Percentiles rank a stretch among this genome's conserved stretches.
Conservation (phyloP, 305 asterid genomes). For the Coffea humblotiana region DNA sequence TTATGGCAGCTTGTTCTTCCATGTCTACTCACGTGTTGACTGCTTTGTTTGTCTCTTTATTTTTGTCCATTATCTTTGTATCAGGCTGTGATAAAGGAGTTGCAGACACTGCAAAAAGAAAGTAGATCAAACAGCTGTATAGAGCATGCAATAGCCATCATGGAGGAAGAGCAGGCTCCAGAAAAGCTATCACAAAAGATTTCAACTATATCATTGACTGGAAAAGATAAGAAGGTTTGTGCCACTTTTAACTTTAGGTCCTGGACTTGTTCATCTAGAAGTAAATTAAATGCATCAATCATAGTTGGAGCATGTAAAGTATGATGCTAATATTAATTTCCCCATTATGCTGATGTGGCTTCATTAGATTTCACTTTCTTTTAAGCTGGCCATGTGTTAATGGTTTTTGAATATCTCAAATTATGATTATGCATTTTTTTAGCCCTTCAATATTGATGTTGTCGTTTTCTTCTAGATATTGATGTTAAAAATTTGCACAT, state of each 20-base stretch:
- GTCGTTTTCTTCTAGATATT: neutral
- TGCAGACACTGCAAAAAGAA: slow-evolving; percentile 59
- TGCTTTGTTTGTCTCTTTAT: slow-evolving; percentile 4
- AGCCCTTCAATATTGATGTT: neutral
- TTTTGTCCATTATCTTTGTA: slow-evolving; percentile 14
- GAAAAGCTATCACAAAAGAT: slow-evolving; percentile 77
- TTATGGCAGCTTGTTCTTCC: neutral
- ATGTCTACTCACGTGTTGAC: slow-evolving; percentile 8
- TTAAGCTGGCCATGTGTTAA: neutral
- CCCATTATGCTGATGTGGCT: neutral
- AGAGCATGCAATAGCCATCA: slow-evolving; percentile 89
- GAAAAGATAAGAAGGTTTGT: slow-evolving; percentile 70
- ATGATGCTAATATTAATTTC: neutral
- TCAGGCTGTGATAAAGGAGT: slow-evolving; percentile 68
- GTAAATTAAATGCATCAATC: neutral
- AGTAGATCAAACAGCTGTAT: slow-evolving; percentile 83
- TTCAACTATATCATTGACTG: slow-evolving; percentile 63
- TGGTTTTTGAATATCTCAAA: neutral
- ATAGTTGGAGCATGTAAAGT: neutral
- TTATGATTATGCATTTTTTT: neutral
- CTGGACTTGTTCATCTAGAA: neutral
- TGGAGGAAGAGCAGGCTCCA: slow-evolving; percentile 93
- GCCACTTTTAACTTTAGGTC: neutral
- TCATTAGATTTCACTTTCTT: neutral
- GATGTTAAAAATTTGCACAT: neutral